Conservation (phyloP, 108 stramenopile genomes). For the Skeletonema costatum region DNA sequence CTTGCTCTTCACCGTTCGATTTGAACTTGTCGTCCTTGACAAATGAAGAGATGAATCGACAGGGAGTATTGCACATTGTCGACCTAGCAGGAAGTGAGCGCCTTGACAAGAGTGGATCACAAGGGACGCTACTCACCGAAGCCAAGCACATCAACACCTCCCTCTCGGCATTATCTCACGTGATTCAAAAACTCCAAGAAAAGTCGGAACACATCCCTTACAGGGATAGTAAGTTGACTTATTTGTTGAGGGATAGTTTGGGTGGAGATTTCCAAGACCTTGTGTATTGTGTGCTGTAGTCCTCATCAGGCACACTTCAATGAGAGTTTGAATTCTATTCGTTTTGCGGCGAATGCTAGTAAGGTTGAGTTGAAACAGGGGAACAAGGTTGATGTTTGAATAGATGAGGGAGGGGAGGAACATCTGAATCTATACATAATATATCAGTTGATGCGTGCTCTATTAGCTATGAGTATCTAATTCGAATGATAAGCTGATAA, state of each 20-base stretch:
- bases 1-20: constrained; percentile 82
- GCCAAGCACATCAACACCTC: constrained; percentile 90
- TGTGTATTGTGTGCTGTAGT: constrained; percentile 91
- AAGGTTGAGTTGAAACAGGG: constrained; percentile 77
- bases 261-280: constrained; percentile 90
- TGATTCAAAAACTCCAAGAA: constrained; percentile 85
- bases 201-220: constrained; percentile 83
- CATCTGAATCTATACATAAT: no score
- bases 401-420: background rate
- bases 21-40: constrained; percentile 51
- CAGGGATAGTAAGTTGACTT: constrained; percentile 95
- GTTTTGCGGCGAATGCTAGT: constrained; percentile 87
- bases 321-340: constrained; percentile 86
- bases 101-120: constrained; percentile 81
- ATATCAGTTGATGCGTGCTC: no score
- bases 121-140: constrained; percentile 75
- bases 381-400: constrained; percentile 20
- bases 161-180: constrained; percentile 71
- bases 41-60: constrained; percentile 50
- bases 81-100: constrained; percentile 95
- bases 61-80: constrained; percentile 77
- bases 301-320: constrained; percentile 79
- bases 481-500: no score
- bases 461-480: no score
- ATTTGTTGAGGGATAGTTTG: constrained; percentile 84